Conservation (phyloP, 2,329 filamentous ascomycete genomes). For the Hypomyces perniciosus region DNA sequence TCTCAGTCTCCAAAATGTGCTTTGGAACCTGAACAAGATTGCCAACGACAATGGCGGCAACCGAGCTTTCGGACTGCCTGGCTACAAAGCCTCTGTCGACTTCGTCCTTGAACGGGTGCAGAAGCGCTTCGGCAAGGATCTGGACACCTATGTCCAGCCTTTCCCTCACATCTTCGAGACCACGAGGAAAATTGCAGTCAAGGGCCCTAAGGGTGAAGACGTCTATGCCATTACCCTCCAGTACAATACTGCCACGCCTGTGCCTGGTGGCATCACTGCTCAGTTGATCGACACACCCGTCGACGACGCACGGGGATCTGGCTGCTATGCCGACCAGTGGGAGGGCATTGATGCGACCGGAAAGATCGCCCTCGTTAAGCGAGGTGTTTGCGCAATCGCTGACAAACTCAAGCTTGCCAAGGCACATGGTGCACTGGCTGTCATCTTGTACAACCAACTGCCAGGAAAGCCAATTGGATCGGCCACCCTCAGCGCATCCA, state of each 20-base stretch:
- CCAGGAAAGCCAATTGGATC: constrained; percentile 32
- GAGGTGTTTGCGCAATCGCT: constrained; percentile 35
- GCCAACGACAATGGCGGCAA: constrained; percentile 51
- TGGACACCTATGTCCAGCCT: constrained; percentile 40
- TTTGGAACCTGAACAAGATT: constrained; percentile 50
- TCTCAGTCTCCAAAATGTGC: constrained; percentile 44
- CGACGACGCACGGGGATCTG: constrained; percentile 31
- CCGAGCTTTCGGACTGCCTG: constrained; percentile 53
- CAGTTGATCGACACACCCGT: constrained; percentile 30
- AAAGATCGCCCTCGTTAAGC: constrained; percentile 40
- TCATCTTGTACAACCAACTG: constrained; percentile 57
- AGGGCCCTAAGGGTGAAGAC: constrained; percentile 38
- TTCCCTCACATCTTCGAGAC: constrained; percentile 42
- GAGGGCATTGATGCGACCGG: constrained; percentile 34
- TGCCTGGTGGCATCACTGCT: constrained; percentile 29
- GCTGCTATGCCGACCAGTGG: constrained; percentile 38
- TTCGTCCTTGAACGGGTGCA: constrained; percentile 45
- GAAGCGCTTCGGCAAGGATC: constrained; percentile 33
- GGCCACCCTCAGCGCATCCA: constrained; percentile 44
- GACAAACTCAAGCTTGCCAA: constrained; percentile 38
- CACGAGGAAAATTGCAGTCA: constrained; percentile 37
- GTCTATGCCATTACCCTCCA: constrained; percentile 38
- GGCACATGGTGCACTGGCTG: constrained; percentile 34
- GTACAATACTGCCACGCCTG: constrained; percentile 41
- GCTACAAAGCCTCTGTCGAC: constrained; percentile 53